A percentile compares a stretch with the other conserved stretches of the same genome.
These are phyloP conservation scores for Globisporangium cylindrosporum DNA, from an alignment of 352 stramenopile species.

Conservation along the genomic window DNA sequence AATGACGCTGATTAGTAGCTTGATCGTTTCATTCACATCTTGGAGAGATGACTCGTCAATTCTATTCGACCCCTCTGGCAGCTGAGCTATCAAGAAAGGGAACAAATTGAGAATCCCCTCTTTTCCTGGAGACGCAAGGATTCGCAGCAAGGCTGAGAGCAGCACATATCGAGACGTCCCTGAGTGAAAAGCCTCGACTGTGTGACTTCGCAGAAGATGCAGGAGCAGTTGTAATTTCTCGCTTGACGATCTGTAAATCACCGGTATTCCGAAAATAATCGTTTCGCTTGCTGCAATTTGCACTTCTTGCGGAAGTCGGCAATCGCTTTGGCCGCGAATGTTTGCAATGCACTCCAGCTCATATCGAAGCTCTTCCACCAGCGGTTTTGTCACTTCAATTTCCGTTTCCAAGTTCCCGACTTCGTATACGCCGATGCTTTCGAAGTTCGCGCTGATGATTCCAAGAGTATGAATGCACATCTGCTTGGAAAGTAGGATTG, in stretches of 20 bases:
- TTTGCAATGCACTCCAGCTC: slow-evolving; percentile 51
- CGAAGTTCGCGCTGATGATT: slow-evolving; percentile 66
- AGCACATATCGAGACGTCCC: slow-evolving; percentile 51
- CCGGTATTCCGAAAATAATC: slow-evolving; percentile 56
- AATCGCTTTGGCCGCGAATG: slow-evolving; percentile 23
- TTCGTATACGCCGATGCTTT: slow-evolving; percentile 59
- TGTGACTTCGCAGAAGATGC: slow-evolving; percentile 49
- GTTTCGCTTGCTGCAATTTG: slow-evolving; percentile 58
- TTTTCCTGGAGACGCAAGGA: slow-evolving; percentile 51
- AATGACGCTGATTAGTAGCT: slow-evolving; percentile 38
- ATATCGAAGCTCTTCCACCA: slow-evolving; percentile 35
- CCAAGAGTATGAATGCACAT: slow-evolving; percentile 41
- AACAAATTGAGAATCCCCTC: slow-evolving; percentile 75
- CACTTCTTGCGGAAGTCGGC: slow-evolving; percentile 22
- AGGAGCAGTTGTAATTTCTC: slow-evolving; percentile 73
- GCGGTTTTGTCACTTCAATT: slow-evolving; percentile 29
- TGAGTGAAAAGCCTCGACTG: slow-evolving; percentile 23
- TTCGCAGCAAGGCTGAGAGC: slow-evolving; percentile 47
- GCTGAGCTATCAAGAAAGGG: slow-evolving; percentile 26
- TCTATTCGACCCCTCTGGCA: not conserved
- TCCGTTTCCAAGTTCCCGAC: slow-evolving; percentile 35
- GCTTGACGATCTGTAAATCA: slow-evolving; percentile 58
- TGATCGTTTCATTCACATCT: slow-evolving; percentile 37
- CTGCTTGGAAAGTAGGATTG: not conserved
- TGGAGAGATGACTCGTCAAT: not conserved